Evolutionary conservation across 345 rosid genomes (phyloP), one percentile per base, ranked within the genome.

Genomic region (Hibiscus tridactylites): DNA sequence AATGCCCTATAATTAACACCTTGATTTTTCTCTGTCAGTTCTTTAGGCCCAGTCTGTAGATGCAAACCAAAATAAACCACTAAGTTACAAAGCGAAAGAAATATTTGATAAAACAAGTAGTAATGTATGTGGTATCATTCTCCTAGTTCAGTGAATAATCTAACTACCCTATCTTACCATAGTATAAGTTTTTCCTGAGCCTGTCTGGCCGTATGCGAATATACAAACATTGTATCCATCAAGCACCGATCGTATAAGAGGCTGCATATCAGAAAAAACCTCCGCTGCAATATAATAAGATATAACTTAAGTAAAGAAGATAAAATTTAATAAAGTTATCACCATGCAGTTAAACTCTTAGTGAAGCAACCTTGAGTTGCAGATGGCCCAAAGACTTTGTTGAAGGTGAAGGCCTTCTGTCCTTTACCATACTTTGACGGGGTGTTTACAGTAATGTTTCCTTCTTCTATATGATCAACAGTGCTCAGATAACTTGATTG

Each of bases 201-300:
- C 97, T 5, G 97, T 95, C 81, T 95, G 99, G 16, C 99, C 97
- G 74, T 95, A 95, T 70, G 99, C 99, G 89, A 95, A 95, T 81
- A 95, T 92, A 83, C 99, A 95, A 24, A 95, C 97, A 79, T 95
- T 95, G 80, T 83, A 95, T 35, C 99, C 99, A 73, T 95, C 99
- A 71, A 95, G 91, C 78, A 88, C 99, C 16, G 99, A 92, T 49
- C 99, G 97, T 75, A 95, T 79, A 70, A 95, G 72, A 52, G 99
- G 99, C 85, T 90, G 92, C 91, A 93, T 95, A 78, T 95, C 99
- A 47, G 91, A 84, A 81, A 95, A 95, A 65, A 95, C 97, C 73
- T 92, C 99, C 81, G 83, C 99, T 95, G 88, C 88, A 84, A 79
- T 74, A 66, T 69, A 68, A 50, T 63, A 50, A 50, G 58, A 74